Conservation (phyloP, 2,329 filamentous ascomycete genomes). For the Huntiella omanensis region DNA sequence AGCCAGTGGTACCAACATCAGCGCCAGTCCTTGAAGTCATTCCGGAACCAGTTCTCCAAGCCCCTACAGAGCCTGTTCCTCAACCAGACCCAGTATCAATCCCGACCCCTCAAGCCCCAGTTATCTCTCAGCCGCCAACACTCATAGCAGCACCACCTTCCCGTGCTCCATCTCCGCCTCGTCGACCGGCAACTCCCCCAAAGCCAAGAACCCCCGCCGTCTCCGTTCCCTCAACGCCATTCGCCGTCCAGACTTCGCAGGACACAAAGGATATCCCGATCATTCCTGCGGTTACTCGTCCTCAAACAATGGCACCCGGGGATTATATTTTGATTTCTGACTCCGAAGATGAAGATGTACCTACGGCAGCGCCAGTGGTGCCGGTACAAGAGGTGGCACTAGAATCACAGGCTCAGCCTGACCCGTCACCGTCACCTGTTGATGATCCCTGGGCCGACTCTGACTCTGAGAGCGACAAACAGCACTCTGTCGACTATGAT, state of each 20-base stretch:
- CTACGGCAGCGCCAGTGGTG: too few species aligned
- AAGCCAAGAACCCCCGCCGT: neutral
- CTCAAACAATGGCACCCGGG: neutral
- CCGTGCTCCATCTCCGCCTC: too few species aligned
- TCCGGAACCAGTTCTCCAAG: too few species aligned
- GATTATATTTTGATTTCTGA: conserved; percentile 14
- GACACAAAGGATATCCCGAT: neutral
- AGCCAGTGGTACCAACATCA: too few species aligned
- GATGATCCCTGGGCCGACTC: conserved; percentile 12
- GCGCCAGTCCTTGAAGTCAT: too few species aligned
- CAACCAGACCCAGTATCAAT: neutral
- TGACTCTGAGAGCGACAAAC: conserved; percentile 19
- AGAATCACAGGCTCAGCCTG: too few species aligned
- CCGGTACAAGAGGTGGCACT: too few species aligned
- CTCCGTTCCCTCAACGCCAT: conserved; percentile 6
- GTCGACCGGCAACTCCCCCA: too few species aligned
- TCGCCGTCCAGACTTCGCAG: neutral
- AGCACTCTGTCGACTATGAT: neutral
- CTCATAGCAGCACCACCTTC: neutral
- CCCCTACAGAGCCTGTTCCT: neutral
- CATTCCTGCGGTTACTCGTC: neutral
- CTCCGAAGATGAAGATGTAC: conserved; percentile 13
- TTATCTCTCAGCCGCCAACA: conserved; percentile 2
- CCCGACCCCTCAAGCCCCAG: conserved; percentile 7
- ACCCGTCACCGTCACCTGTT: neutral